Conservation (phyloP, 139 green algal species). For the Chlorokybus atmophyticus region DNA sequence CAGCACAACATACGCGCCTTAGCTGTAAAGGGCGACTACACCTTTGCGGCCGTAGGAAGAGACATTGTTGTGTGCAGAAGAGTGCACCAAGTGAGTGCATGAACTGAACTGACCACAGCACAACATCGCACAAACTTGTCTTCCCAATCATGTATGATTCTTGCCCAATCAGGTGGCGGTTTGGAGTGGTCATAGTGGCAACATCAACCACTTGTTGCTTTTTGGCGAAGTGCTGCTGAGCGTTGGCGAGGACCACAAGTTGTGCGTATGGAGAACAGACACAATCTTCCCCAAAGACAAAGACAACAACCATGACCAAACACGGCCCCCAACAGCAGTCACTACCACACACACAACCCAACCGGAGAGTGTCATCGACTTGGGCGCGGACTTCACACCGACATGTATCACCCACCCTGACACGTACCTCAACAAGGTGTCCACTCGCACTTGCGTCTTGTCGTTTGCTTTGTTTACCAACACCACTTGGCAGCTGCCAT, state of each 20-base stretch:
- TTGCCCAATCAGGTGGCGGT: constrained; percentile 16
- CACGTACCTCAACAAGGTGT: constrained; percentile 94
- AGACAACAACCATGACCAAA: neutral
- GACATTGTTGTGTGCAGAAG: constrained; percentile 58
- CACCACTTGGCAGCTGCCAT: no score
- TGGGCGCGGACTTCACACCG: constrained; percentile 45
- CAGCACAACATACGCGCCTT: constrained; percentile 50
- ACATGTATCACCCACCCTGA: constrained; percentile 81
- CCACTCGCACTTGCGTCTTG: neutral
- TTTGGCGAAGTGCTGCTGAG: constrained; percentile 68
- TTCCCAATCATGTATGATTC: neutral
- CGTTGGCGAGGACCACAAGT: constrained; percentile 41
- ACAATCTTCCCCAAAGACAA: no score
- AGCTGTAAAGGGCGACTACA: constrained; percentile 59
- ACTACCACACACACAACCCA: neutral
- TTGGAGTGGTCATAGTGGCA: constrained; percentile 7
- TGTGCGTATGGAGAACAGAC: constrained; percentile 70
- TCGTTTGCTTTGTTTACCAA: neutral
- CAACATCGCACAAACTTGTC: neutral
- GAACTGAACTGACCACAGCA: neutral
- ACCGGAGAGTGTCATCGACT: neutral
- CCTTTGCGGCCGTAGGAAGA: constrained; percentile 59
- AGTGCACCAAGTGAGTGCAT: constrained; percentile 26
- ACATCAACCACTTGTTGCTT: constrained; percentile 54
- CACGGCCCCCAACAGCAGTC: neutral